Evolutionary conservation across 345 rosid genomes (phyloP).

Genomic region (Arabidopsis suecica): DNA sequence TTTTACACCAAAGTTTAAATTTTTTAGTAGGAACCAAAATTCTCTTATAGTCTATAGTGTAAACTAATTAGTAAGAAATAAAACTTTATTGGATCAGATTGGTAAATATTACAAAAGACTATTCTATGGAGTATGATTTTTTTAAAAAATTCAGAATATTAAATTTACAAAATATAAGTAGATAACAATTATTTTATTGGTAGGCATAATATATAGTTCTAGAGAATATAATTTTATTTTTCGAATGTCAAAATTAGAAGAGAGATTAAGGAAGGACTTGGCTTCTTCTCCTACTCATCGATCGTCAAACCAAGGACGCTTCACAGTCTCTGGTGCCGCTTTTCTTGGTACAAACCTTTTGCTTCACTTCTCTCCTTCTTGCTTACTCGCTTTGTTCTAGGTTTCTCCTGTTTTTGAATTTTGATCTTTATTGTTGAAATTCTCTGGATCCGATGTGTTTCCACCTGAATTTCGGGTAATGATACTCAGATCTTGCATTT

Average conservation of each 20-base stretch:
- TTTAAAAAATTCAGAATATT: too few species aligned
- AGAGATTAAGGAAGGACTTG: conserved; percentile 42
- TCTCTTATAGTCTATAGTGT: neutral
- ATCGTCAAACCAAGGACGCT: conserved; percentile 40
- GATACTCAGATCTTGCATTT: conserved; percentile 38
- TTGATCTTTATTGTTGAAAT: neutral
- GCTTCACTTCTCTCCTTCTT: conserved; percentile 4
- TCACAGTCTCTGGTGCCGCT: conserved; percentile 32
- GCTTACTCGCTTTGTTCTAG: conserved; percentile 3
- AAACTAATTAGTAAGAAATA: neutral
- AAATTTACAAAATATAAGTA: too few species aligned
- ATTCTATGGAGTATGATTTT: neutral
- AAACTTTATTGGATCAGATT: conserved; percentile 3
- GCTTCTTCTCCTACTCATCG: conserved; percentile 40
- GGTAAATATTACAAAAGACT: neutral
- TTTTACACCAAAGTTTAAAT: too few species aligned
- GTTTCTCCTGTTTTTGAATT: conserved; percentile 14
- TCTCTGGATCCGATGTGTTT: conserved; percentile 45
- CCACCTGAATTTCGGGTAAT: conserved; percentile 31
- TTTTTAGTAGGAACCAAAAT: conserved; percentile 3
- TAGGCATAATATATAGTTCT: conserved; percentile 4
- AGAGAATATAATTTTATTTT: neutral
- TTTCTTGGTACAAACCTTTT: conserved; percentile 7
- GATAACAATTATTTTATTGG: neutral
- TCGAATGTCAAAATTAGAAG: conserved; percentile 35